Evolutionary conservation across 257 asterid species (phyloP).

Genomic region (Capsicum chinense): DNA sequence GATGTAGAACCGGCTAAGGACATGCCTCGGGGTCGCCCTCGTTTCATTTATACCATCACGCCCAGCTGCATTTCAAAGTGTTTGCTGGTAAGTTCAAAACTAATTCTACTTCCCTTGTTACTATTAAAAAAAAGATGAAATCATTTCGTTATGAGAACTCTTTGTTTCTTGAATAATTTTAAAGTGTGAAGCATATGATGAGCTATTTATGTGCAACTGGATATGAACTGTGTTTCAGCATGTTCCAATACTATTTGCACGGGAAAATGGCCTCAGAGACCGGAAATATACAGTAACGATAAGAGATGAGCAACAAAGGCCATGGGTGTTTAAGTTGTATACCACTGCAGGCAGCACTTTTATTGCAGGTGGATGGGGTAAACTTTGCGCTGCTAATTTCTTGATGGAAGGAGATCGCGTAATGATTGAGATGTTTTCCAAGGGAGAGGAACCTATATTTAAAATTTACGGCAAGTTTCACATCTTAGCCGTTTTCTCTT

Average conservation of each 20-base stretch:
- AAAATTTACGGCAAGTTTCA: not conserved
- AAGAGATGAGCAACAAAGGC: constrained; percentile 6
- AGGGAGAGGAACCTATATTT: not conserved
- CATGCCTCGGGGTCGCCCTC: not conserved
- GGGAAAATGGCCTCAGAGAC: not conserved
- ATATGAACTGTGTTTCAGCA: not conserved
- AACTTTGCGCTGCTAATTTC: not conserved
- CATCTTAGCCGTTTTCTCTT: not conserved
- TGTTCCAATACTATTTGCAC: not conserved
- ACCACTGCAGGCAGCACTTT: not conserved
- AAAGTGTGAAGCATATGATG: not conserved
- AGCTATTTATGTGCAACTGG: not conserved
- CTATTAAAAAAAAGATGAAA: not conserved
- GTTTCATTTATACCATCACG: not conserved
- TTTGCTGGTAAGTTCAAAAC: not conserved
- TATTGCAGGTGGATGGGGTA: not conserved
- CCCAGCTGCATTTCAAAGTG: not conserved
- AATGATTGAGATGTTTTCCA: not conserved
- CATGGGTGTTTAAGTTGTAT: constrained; percentile 1
- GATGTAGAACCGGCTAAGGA: not conserved
- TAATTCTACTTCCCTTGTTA: not conserved
- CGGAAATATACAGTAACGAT: not conserved
- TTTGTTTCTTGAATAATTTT: not conserved
- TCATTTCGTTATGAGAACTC: not conserved
- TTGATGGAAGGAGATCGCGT: not conserved